These are phyloP conservation scores for Paraconiothyrium sp. DNA, from an alignment of 2,329 filamentous ascomycete species.

Conservation along the genomic window DNA sequence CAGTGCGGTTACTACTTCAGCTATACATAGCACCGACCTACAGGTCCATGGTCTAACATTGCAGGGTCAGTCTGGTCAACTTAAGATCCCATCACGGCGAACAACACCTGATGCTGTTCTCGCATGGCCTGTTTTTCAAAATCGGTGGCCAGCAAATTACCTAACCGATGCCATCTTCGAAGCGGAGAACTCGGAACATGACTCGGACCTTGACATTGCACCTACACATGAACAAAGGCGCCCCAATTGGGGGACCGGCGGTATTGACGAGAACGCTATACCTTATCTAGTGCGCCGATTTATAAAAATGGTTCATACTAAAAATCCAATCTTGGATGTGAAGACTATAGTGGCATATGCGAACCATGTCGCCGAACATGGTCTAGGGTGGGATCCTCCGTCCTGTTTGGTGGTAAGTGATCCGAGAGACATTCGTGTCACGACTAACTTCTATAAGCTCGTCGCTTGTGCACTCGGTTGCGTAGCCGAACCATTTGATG, in stretches of 20 bases:
- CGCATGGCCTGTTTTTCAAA: not conserved
- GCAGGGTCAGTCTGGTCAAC: not conserved
- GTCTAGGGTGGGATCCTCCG: slow-evolving; percentile 3
- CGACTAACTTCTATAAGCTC: not conserved
- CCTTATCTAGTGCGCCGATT: slow-evolving; percentile 2
- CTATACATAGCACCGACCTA: not conserved
- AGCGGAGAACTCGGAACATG: not conserved
- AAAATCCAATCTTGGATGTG: slow-evolving; percentile 7
- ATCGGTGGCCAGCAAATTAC: not conserved
- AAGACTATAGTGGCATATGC: slow-evolving; percentile 7
- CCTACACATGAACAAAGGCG: not conserved
- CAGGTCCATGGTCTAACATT: not conserved
- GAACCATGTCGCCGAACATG: not conserved
- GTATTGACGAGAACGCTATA: slow-evolving; percentile 1
- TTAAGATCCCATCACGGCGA: not conserved
- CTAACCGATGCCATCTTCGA: slow-evolving; percentile 6
- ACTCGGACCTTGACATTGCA: not conserved
- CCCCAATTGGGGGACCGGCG: not conserved
- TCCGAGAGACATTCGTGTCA: not conserved
- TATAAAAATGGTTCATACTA: not conserved
- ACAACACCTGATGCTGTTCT: slow-evolving; percentile 6
- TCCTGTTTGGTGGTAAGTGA: slow-evolving; percentile 7
- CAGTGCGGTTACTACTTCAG: not conserved
- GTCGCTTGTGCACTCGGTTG: slow-evolving; percentile 6
- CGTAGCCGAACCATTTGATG: slow-evolving; percentile 1